phyloP scores from a whole-genome alignment of 208 protist species.

The Phytomonas sp. region DNA sequence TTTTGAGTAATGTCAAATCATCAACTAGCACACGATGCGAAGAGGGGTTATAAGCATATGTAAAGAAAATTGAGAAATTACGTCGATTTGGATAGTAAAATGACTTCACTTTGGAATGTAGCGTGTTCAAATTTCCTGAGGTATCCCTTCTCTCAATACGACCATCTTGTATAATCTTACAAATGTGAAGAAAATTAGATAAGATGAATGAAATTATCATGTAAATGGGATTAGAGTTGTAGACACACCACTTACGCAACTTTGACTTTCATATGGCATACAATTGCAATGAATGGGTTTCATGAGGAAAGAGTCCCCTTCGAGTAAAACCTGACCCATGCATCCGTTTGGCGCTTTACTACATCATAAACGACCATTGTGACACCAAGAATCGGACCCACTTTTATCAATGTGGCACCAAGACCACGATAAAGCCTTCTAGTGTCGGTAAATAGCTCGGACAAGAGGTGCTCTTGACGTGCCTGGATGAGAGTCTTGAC shows the following conservation, averaged over 20 bases:
- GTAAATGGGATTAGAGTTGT: neutral
- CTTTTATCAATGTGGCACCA: constrained; percentile 54
- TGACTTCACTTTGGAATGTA: neutral
- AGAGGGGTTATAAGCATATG: neutral
- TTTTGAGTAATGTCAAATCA: neutral
- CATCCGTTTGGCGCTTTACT: constrained; percentile 8
- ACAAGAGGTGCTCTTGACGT: constrained; percentile 22
- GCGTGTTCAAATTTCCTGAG: neutral
- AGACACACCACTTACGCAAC: neutral
- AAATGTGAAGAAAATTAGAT: neutral
- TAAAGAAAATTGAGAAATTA: neutral
- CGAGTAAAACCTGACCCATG: neutral
- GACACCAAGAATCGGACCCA: constrained; percentile 63
- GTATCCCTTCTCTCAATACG: neutral
- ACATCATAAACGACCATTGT: constrained; percentile 75
- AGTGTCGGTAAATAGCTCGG: constrained; percentile 17
- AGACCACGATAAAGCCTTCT: constrained; percentile 53
- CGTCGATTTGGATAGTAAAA: neutral
- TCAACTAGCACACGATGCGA: neutral
- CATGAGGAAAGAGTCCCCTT: neutral
- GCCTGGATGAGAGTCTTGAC: constrained; percentile 81
- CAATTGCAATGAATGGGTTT: neutral
- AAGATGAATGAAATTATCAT: neutral
- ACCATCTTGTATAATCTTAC: neutral
- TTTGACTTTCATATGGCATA: neutral